Conservation (phyloP, 306 rosid genomes). For the Glycine latifolia region DNA sequence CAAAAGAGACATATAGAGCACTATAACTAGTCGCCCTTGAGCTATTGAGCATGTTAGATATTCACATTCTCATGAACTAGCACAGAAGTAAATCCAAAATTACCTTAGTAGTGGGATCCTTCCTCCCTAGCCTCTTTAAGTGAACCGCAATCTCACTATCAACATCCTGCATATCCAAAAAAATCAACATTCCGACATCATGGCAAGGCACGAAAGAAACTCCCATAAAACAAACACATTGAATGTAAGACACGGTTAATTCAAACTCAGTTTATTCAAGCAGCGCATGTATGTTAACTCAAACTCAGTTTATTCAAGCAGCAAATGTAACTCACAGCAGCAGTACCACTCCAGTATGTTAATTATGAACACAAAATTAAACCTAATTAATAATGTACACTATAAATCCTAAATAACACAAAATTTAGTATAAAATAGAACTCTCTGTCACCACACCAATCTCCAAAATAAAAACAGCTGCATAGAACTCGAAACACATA, state of each 20-base stretch:
- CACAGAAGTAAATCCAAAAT: constrained; percentile 32
- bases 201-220: not conserved
- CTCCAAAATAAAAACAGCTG: not conserved
- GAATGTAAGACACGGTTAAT: not conserved
- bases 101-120: constrained; percentile 95
- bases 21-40: constrained; percentile 14
- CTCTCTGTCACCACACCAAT: not conserved
- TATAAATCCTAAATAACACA: not conserved
- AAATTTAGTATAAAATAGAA: not conserved
- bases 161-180: constrained; percentile 63
- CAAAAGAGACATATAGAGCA: constrained; percentile 16
- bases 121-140: constrained; percentile 92
- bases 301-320: not conserved
- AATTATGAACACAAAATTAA: constrained; percentile 17
- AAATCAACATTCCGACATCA: not conserved
- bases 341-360: not conserved
- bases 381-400: constrained; percentile 27
- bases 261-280: too few species aligned
- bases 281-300: not conserved
- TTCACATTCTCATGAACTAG: not conserved
- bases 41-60: constrained; percentile 8
- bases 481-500: constrained; percentile 43
- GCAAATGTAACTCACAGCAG: not conserved
- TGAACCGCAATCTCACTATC: constrained; percentile 89
- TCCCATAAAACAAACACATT: constrained; percentile 2